Evolutionary conservation across 768 basidiomycete species (phyloP).

Genomic region (Chalciporus chontae): DNA sequence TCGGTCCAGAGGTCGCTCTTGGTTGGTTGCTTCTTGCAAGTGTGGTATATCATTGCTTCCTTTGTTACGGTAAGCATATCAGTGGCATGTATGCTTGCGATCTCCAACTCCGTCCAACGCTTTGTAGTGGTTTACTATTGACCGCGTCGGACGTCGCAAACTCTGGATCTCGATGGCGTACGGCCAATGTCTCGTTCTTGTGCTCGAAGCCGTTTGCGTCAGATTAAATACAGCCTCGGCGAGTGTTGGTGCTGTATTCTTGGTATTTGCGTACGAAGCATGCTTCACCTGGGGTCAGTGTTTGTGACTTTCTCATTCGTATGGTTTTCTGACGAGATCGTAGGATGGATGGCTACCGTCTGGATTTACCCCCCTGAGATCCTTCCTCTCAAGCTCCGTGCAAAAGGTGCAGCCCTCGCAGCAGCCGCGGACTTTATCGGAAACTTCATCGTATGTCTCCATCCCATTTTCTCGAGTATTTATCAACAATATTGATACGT

Average conservation of each 20-base stretch:
- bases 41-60: conserved; percentile 8
- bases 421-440: conserved; percentile 6
- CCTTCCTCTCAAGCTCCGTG: conserved; percentile 8
- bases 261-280: conserved; percentile 7
- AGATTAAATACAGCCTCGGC: conserved; percentile 2
- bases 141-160: conserved; percentile 8
- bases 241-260: conserved; percentile 7
- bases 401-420: conserved; percentile 3
- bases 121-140: conserved; percentile 6
- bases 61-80: conserved; percentile 4
- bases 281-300: conserved; percentile 9
- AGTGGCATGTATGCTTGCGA: background rate
- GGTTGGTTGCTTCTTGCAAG: conserved; percentile 7
- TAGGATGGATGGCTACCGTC: conserved; percentile 10
- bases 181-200: conserved; percentile 7
- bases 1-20: conserved; percentile 3
- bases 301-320: background rate
- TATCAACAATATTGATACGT: background rate
- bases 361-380: conserved; percentile 10
- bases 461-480: background rate
- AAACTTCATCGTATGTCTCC: conserved; percentile 4
- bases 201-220: conserved; percentile 6
- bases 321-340: background rate
- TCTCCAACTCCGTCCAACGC: too few relatives aligned
- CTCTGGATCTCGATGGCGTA: conserved; percentile 9